These are phyloP conservation scores for Madurella fahalii DNA, from an alignment of 2,329 filamentous ascomycete genomes.

Conservation along the genomic window DNA sequence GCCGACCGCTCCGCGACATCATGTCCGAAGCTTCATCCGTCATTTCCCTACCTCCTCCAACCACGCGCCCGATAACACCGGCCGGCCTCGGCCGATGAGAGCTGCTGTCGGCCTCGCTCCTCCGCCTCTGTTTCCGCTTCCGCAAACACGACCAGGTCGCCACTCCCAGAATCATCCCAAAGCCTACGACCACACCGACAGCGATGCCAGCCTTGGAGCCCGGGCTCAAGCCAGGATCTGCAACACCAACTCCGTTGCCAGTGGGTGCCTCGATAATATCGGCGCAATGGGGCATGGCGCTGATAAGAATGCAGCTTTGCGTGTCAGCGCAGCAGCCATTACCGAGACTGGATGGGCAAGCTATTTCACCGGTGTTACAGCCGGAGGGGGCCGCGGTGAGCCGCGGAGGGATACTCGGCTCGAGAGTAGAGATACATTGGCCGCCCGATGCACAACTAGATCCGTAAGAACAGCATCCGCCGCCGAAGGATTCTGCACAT, in stretches of 20 bases:
- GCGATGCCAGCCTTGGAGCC: constrained; percentile 57
- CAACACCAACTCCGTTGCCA: constrained; percentile 23
- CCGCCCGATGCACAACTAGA: constrained; percentile 15
- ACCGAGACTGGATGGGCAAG: constrained; percentile 42
- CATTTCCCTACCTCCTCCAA: constrained; percentile 18
- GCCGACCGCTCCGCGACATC: constrained; percentile 26
- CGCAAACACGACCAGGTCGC: constrained; percentile 47
- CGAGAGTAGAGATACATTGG: constrained; percentile 22
- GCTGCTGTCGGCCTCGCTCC: constrained; percentile 20
- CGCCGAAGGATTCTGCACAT: constrained; percentile 32
- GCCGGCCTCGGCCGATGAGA: constrained; percentile 24
- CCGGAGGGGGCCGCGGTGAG: constrained; percentile 41
- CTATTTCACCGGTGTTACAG: constrained; percentile 39
- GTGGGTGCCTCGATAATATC: constrained; percentile 25
- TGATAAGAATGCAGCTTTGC: constrained; percentile 39
- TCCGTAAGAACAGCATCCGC: constrained; percentile 27
- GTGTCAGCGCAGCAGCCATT: constrained; percentile 48
- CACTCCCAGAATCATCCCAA: constrained; percentile 38
- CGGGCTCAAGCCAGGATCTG: constrained; percentile 35
- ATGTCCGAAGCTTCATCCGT: constrained; percentile 34
- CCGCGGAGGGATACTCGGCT: constrained; percentile 35
- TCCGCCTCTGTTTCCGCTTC: constrained; percentile 32
- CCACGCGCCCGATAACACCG: constrained; percentile 18
- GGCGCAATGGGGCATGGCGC: constrained; percentile 38
- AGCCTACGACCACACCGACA: constrained; percentile 46